Percentiles rank a stretch among this genome's conserved stretches.
Conservation (phyloP, 2,329 filamentous ascomycete genomes). For the Cladosporium sp. region DNA sequence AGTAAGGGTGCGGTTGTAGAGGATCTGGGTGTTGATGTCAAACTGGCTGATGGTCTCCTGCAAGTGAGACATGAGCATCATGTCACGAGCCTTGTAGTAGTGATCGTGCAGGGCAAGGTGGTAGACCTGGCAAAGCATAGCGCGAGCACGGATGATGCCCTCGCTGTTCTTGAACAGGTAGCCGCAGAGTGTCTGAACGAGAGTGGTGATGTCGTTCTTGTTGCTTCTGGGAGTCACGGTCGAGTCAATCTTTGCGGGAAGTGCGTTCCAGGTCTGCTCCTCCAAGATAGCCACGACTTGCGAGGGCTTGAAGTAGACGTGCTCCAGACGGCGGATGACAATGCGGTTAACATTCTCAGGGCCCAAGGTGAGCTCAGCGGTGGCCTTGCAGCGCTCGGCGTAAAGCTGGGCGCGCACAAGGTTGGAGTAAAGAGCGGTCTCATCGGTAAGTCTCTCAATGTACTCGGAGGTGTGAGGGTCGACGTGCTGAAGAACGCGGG, state of each 20-base stretch:
- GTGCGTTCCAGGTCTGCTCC: conserved; percentile 84
- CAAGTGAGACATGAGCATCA: conserved; percentile 99
- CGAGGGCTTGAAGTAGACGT: conserved; percentile 98
- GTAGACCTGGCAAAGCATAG: conserved; percentile 98
- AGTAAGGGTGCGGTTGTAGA: conserved; percentile 96
- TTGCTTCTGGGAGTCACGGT: conserved; percentile 70
- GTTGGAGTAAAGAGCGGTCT: conserved; percentile 84
- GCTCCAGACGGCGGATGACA: conserved; percentile 89
- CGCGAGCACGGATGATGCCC: conserved; percentile 90
- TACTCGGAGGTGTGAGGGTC: conserved; percentile 99
- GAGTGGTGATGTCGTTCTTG: conserved; percentile 63
- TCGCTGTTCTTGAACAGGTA: conserved; percentile 94
- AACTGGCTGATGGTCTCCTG: conserved; percentile 97
- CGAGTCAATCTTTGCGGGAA: conserved; percentile 68
- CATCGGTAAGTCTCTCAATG: conserved; percentile 89
- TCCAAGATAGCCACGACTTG: conserved; percentile 92
- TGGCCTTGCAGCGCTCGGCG: conserved; percentile 73
- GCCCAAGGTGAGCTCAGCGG: conserved; percentile 64
- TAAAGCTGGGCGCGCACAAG: conserved; percentile 87
- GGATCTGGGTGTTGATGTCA: conserved; percentile 93
- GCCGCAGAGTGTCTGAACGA: conserved; percentile 85
- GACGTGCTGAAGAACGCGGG: conserved; percentile 92
- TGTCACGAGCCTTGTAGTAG: conserved; percentile 95
- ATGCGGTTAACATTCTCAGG: conserved; percentile 91
- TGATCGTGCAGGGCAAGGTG: conserved; percentile 96